Evolutionary conservation across 108 stramenopile genomes (phyloP).

Genomic region (Nannochloropsis granulata): DNA sequence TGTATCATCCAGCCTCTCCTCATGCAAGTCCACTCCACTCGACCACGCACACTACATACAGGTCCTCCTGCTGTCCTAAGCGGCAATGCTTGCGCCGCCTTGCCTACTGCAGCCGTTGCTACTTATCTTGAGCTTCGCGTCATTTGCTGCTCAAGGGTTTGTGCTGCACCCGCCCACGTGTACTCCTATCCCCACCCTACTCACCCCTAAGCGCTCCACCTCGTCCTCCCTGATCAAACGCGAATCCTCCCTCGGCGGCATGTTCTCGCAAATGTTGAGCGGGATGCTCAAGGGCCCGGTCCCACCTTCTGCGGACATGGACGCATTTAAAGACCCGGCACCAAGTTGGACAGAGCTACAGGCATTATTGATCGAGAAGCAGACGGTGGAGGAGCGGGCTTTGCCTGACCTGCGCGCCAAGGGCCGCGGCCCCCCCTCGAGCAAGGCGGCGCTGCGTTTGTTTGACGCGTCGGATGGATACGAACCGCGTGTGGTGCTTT

Average conservation of each 20-base stretch:
- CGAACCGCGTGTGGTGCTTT: constrained; percentile 56
- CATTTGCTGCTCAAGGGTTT: no score
- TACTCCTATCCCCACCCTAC: no score
- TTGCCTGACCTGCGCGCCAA: not conserved
- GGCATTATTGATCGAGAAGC: not conserved
- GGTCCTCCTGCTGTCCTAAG: no score
- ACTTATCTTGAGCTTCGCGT: no score
- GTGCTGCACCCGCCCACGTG: no score
- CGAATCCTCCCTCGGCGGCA: not conserved
- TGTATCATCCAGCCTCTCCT: no score
- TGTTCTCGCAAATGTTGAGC: not conserved
- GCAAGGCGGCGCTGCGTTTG: constrained; percentile 45
- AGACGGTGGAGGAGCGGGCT: constrained; percentile 5
- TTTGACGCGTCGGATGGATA: constrained; percentile 39
- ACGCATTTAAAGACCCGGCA: not conserved
- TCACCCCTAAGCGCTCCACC: no score
- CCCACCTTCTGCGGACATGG: not conserved
- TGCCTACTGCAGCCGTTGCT: no score
- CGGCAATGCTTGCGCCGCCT: no score
- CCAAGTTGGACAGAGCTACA: not conserved
- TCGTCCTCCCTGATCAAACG: not conserved
- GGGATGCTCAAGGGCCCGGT: not conserved
- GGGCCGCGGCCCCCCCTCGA: constrained; percentile 28
- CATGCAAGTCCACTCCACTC: no score
- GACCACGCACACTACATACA: no score